Evolutionary conservation across 2,329 filamentous ascomycete species (phyloP).

Genomic region (Colletotrichum godetiae): DNA sequence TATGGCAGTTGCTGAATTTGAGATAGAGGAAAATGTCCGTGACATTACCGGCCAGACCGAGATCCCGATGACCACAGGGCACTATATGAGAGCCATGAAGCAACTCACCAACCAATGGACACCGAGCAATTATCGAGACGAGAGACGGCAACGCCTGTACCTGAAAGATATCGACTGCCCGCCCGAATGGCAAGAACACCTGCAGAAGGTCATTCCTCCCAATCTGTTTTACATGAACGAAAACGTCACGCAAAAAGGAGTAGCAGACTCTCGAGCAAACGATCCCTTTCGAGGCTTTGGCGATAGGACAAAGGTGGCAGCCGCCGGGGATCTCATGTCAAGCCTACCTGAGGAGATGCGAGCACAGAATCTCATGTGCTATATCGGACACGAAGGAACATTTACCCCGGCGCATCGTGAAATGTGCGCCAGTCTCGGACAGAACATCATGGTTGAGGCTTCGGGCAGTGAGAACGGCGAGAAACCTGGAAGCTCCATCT

Average conservation of each 20-base stretch:
- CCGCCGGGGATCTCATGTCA: constrained; percentile 94
- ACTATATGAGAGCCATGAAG: constrained; percentile 90
- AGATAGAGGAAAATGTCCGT: constrained; percentile 82
- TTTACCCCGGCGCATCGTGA: constrained; percentile 96
- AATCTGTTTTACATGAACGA: constrained; percentile 93
- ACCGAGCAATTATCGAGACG: constrained; percentile 79
- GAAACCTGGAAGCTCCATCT: constrained; percentile 88
- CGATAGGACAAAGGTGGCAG: constrained; percentile 67
- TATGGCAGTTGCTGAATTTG: constrained; percentile 37
- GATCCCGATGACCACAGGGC: constrained; percentile 86
- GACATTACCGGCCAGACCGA: constrained; percentile 80
- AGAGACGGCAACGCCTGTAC: constrained; percentile 87
- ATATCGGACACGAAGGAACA: constrained; percentile 96
- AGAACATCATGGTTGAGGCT: constrained; percentile 98
- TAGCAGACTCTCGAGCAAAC: constrained; percentile 36
- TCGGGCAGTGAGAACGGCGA: constrained; percentile 80
- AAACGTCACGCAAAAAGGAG: constrained; percentile 65
- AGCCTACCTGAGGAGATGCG: constrained; percentile 88
- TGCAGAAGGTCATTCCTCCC: constrained; percentile 82
- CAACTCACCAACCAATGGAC: constrained; percentile 87
- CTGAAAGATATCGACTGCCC: constrained; percentile 98
- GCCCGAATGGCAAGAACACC: constrained; percentile 82
- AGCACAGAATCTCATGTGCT: constrained; percentile 97
- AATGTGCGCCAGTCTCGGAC: constrained; percentile 96
- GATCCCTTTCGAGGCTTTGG: constrained; percentile 58